A percentile compares a stretch with the other conserved stretches of the same genome.
Conservation (phyloP, 805 yeast genomes). For the Kodamaea hsintzibuensis region DNA sequence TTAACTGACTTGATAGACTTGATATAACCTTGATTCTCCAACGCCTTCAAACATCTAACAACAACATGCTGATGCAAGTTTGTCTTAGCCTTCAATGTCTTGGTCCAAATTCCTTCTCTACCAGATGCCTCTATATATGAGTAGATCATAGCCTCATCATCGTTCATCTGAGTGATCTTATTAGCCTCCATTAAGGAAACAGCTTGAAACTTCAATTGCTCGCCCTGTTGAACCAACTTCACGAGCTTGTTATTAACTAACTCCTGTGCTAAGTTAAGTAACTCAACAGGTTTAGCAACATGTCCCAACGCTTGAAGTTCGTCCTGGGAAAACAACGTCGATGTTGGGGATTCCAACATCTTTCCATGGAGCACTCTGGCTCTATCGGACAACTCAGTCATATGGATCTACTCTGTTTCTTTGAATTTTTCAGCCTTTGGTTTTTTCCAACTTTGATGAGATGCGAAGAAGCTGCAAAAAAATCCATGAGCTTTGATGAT, state of each 20-base stretch:
- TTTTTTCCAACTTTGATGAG: conserved; percentile 2
- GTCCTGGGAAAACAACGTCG: conserved; percentile 61
- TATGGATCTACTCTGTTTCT: conserved; percentile 5
- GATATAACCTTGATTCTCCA: conserved; percentile 80
- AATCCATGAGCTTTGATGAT: background rate
- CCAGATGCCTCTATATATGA: conserved; percentile 90
- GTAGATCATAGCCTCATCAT: conserved; percentile 89
- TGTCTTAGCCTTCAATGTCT: conserved; percentile 83
- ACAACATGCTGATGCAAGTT: conserved; percentile 93
- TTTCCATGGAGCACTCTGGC: conserved; percentile 61
- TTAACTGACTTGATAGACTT: conserved; percentile 90
- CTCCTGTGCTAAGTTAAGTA: conserved; percentile 52
- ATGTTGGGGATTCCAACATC: conserved; percentile 57
- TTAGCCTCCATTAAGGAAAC: conserved; percentile 72
- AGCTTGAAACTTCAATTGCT: conserved; percentile 72
- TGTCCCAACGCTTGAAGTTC: conserved; percentile 59
- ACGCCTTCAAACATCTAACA: conserved; percentile 71
- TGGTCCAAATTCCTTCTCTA: conserved; percentile 95
- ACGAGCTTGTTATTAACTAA: conserved; percentile 59
- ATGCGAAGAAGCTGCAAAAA: background rate
- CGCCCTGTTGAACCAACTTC: conserved; percentile 67
- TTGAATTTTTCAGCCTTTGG: background rate
- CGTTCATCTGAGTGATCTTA: conserved; percentile 72
- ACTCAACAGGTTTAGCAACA: conserved; percentile 42
- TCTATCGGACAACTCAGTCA: conserved; percentile 33